Percentiles rank a stretch among this genome's conserved stretches.
Evolutionary conservation across 2,329 filamentous ascomycete genomes (phyloP).

Genomic region (Xylariaceae sp.): DNA sequence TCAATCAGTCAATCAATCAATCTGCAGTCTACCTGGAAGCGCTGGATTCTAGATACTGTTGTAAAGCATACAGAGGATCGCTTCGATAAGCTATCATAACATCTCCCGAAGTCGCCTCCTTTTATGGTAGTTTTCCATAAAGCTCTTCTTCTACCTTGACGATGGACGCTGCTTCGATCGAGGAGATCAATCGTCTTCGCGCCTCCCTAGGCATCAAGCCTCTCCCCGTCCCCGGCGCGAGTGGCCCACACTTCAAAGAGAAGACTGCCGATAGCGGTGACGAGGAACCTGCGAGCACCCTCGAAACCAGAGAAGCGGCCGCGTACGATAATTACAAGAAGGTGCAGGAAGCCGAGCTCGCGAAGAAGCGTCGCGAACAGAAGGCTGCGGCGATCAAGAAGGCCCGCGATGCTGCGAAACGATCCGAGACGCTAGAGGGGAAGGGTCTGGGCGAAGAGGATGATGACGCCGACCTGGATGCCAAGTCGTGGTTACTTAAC

Average conservation of each 20-base stretch:
- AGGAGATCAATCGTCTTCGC: conserved; percentile 91
- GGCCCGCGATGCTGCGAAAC: conserved; percentile 77
- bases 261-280: conserved; percentile 38
- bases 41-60: no score
- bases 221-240: conserved; percentile 71
- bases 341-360: conserved; percentile 62
- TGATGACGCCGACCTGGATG: conserved; percentile 62
- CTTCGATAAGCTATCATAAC: no score
- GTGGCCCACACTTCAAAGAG: conserved; percentile 35
- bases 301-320: conserved; percentile 72
- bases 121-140: no score
- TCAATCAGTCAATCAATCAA: no score
- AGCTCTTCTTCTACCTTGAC: conserved; percentile 20
- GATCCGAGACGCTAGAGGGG: conserved; percentile 70
- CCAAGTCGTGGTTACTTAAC: conserved; percentile 78
- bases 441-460: conserved; percentile 75
- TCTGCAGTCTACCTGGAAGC: no score
- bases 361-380: conserved; percentile 73
- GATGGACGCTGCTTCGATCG: conserved; percentile 70
- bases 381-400: conserved; percentile 79
- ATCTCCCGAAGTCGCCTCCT: no score
- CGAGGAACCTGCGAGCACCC: conserved; percentile 65
- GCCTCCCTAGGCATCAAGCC: conserved; percentile 85
- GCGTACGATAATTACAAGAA: conserved; percentile 68
- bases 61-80: no score